These are phyloP conservation scores for Myriosclerotinia duriaeana DNA, from an alignment of 2,329 filamentous ascomycete genomes.

Conservation along the genomic window DNA sequence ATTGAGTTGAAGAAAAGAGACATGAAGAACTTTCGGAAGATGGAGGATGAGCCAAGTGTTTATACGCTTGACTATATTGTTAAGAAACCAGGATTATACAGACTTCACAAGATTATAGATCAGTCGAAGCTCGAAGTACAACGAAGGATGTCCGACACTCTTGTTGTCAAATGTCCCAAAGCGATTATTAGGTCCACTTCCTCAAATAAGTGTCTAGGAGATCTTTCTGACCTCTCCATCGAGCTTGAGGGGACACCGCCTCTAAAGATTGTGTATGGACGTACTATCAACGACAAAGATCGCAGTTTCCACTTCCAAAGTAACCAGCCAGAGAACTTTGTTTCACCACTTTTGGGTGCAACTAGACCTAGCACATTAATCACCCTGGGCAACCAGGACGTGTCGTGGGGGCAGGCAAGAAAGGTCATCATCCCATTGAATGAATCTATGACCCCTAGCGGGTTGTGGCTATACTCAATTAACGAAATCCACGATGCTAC, in stretches of 20 bases:
- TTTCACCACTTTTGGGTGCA: slow-evolving; percentile 70
- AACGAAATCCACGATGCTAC: slow-evolving; percentile 90
- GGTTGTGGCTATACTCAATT: slow-evolving; percentile 85
- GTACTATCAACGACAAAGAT: slow-evolving; percentile 79
- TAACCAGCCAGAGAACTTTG: slow-evolving; percentile 83
- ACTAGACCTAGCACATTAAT: slow-evolving; percentile 58
- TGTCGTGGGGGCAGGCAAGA: slow-evolving; percentile 77
- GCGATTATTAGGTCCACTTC: slow-evolving; percentile 68
- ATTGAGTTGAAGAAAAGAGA: slow-evolving; percentile 74
- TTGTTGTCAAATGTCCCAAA: slow-evolving; percentile 82
- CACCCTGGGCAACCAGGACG: slow-evolving; percentile 59
- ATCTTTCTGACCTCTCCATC: slow-evolving; percentile 81
- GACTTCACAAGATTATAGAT: slow-evolving; percentile 81
- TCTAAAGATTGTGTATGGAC: slow-evolving; percentile 88
- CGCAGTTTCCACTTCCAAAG: slow-evolving; percentile 89
- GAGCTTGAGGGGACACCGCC: slow-evolving; percentile 87
- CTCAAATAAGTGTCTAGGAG: slow-evolving; percentile 74
- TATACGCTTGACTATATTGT: slow-evolving; percentile 66
- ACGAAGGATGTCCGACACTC: slow-evolving; percentile 69
- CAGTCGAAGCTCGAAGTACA: slow-evolving; percentile 93
- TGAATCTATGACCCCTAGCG: slow-evolving; percentile 77
- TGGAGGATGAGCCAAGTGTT: slow-evolving; percentile 58
- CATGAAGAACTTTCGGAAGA: slow-evolving; percentile 65
- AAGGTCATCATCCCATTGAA: slow-evolving; percentile 80
- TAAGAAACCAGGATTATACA: slow-evolving; percentile 86